These are phyloP conservation scores for Butyriboletus appendiculatus DNA, from an alignment of 1,284 basidiomycete genomes.

Conservation along the genomic window DNA sequence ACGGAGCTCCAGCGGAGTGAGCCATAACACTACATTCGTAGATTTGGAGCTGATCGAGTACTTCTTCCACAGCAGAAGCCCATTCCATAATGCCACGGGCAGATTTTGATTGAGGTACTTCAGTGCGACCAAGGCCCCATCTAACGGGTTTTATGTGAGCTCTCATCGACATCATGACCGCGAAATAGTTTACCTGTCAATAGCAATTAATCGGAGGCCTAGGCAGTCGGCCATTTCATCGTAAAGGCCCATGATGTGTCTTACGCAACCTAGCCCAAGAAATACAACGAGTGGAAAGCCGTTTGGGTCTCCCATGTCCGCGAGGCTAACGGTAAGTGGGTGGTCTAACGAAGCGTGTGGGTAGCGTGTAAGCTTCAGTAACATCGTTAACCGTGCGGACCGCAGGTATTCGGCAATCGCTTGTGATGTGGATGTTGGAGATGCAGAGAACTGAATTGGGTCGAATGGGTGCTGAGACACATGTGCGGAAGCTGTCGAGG, in stretches of 20 bases:
- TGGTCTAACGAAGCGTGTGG: slow-evolving; percentile 75
- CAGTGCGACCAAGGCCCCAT: slow-evolving; percentile 93
- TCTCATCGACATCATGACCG: slow-evolving; percentile 3
- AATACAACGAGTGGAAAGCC: slow-evolving; percentile 91
- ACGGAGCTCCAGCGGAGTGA: slow-evolving; percentile 96
- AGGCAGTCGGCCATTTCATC: slow-evolving; percentile 94
- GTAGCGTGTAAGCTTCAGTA: slow-evolving; percentile 75
- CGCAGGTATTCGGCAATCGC: slow-evolving; percentile 83
- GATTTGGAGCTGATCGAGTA: slow-evolving; percentile 80
- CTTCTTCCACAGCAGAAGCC: slow-evolving; percentile 88
- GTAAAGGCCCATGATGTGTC: slow-evolving; percentile 93
- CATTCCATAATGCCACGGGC: slow-evolving; percentile 87
- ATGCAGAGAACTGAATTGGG: slow-evolving; percentile 40
- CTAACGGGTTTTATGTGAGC: slow-evolving; percentile 39
- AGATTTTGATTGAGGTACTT: slow-evolving; percentile 64
- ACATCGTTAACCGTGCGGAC: slow-evolving; percentile 80
- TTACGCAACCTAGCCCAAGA: slow-evolving; percentile 90
- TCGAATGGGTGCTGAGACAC: slow-evolving; percentile 49
- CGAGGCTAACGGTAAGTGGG: slow-evolving; percentile 85
- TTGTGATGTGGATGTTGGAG: slow-evolving; percentile 57
- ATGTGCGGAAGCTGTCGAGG: slow-evolving; percentile 47
- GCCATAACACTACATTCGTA: slow-evolving; percentile 88
- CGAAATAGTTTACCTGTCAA: slow-evolving; percentile 71
- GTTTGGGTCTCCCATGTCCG: slow-evolving; percentile 82
- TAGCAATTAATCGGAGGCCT: slow-evolving; percentile 87